A percentile compares a stretch with the other conserved stretches of the same genome.
These are phyloP conservation scores for Cudoniella acicularis DNA, from an alignment of 495 filamentous ascomycete species.

Conservation along the genomic window DNA sequence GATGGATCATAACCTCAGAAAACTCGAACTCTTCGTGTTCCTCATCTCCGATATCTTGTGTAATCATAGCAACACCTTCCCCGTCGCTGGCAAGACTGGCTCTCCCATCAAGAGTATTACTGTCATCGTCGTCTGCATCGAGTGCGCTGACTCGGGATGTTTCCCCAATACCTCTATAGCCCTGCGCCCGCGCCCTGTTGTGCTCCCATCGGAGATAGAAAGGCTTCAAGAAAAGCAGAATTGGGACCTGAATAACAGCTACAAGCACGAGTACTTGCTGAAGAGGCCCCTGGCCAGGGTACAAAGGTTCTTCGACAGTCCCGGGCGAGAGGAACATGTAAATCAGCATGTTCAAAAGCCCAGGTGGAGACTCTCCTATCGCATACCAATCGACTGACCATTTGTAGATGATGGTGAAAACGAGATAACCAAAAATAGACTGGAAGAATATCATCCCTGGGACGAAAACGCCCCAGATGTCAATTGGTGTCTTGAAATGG, in stretches of 20 bases:
- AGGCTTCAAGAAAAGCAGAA: constrained; percentile 92
- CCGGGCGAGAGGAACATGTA: constrained; percentile 97
- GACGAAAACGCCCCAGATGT: constrained; percentile 95
- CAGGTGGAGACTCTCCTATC: constrained; percentile 64
- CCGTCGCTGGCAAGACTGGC: constrained; percentile 73
- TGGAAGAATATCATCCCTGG: constrained; percentile 99
- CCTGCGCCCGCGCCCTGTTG: constrained; percentile 78
- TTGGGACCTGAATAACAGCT: constrained; percentile 79
- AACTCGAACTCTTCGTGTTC: constrained; percentile 97
- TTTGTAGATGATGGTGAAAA: constrained; percentile 91
- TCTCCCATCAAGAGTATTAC: constrained; percentile 52
- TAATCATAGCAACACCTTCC: constrained; percentile 90
- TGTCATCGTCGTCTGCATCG: constrained; percentile 76
- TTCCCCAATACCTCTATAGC: constrained; percentile 91
- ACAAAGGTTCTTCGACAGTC: constrained; percentile 65
- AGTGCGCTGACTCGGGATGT: constrained; percentile 79
- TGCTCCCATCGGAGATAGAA: constrained; percentile 90
- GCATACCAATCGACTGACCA: constrained; percentile 88
- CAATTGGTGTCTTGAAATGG: constrained; percentile 89
- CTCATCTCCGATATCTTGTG: constrained; percentile 71
- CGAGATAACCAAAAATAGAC: constrained; percentile 95
- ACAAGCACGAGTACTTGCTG: constrained; percentile 80
- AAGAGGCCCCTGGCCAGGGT: constrained; percentile 66
- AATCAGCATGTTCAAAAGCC: constrained; percentile 96
- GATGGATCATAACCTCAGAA: constrained; percentile 94